A percentile compares a stretch with the other conserved stretches of the same genome.
phyloP scores from a whole-genome alignment of 495 filamentous ascomycete species.

The Xylaria flabelliformis region DNA sequence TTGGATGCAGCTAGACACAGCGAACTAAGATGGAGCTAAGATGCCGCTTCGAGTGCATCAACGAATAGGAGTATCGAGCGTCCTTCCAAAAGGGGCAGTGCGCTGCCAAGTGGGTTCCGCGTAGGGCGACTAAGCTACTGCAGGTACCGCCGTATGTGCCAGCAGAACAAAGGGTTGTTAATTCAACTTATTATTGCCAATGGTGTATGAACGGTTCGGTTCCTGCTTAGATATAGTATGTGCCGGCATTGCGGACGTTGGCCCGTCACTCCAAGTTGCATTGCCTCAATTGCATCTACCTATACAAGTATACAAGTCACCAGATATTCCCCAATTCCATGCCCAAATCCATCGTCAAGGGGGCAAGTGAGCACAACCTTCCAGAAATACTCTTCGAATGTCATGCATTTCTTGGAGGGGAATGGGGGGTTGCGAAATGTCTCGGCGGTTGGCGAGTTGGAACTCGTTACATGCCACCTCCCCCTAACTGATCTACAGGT shows the following conservation, averaged over 20 bases:
- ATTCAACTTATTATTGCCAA: constrained; percentile 14
- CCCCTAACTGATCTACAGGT: background rate
- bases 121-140: constrained; percentile 7
- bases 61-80: constrained; percentile 8
- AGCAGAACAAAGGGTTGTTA: constrained; percentile 10
- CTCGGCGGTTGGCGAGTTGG: constrained; percentile 2
- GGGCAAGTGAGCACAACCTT: constrained; percentile 1
- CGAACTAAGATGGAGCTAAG: constrained; percentile 19
- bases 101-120: constrained; percentile 12
- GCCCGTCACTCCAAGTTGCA: constrained; percentile 1
- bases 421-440: constrained; percentile 7
- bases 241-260: background rate
- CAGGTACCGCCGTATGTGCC: constrained; percentile 12
- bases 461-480: background rate
- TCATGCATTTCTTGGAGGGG: background rate
- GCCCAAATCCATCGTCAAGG: too few species aligned
- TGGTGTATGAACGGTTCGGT: background rate
- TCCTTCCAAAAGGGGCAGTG: constrained; percentile 15
- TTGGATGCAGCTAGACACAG: constrained; percentile 16
- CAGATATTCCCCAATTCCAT: background rate
- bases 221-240: background rate
- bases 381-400: constrained; percentile 5
- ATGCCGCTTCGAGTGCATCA: background rate
- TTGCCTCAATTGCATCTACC: background rate
- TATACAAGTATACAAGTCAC: background rate